These are phyloP conservation scores for Penicillium verrucosum DNA, from an alignment of 2,329 filamentous ascomycete species.

Conservation along the genomic window DNA sequence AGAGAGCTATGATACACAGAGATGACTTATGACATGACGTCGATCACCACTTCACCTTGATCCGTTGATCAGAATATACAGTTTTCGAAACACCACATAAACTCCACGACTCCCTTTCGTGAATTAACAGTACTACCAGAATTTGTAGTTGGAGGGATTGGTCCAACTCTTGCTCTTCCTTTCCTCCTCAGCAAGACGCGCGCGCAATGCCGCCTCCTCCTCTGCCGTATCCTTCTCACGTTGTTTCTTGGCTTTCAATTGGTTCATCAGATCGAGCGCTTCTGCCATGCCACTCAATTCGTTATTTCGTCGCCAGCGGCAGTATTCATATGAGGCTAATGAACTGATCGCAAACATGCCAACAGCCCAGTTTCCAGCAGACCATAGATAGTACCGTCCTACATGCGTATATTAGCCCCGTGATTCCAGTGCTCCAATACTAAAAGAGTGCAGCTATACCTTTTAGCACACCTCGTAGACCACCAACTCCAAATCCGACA, in stretches of 20 bases:
- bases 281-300: slow-evolving; percentile 82
- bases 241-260: slow-evolving; percentile 66
- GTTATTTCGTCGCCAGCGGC: slow-evolving; percentile 67
- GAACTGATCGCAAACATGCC: slow-evolving; percentile 68
- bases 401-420: slow-evolving; percentile 11
- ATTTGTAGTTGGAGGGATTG: slow-evolving; percentile 46
- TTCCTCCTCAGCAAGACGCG: slow-evolving; percentile 37
- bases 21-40: slow-evolving; percentile 24
- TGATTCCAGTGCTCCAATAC: neutral
- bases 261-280: slow-evolving; percentile 76
- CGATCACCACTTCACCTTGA: slow-evolving; percentile 9
- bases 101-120: slow-evolving; percentile 34
- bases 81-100: slow-evolving; percentile 21
- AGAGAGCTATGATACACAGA: slow-evolving; percentile 25
- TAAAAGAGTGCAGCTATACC: slow-evolving; percentile 50
- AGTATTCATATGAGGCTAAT: slow-evolving; percentile 77
- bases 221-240: slow-evolving; percentile 44
- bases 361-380: slow-evolving; percentile 81
- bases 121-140: slow-evolving; percentile 39
- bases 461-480: slow-evolving; percentile 68
- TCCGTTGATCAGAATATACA: slow-evolving; percentile 23
- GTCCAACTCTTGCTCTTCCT: slow-evolving; percentile 43
- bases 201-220: slow-evolving; percentile 34
- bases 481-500: slow-evolving; percentile 71
- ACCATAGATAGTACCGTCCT: slow-evolving; percentile 56